phyloP scores from a whole-genome alignment of 2,329 filamentous ascomycete species.

The Fusarium succisae region DNA sequence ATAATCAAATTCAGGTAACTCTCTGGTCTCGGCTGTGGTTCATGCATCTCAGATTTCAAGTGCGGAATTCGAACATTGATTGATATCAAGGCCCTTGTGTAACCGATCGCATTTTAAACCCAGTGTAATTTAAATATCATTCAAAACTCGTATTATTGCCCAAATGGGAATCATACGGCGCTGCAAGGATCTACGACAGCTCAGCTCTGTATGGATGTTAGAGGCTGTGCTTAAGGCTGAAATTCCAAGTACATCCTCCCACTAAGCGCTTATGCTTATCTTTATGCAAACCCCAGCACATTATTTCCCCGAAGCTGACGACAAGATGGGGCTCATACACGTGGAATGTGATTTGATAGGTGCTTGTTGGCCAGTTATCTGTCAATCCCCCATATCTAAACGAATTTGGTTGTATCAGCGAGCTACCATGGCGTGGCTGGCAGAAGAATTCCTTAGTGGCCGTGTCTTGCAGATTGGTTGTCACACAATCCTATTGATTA shows the following conservation, averaged over 20 bases:
- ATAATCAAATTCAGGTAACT: no score
- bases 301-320: background rate
- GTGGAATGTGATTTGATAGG: background rate
- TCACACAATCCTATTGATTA: background rate
- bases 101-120: background rate
- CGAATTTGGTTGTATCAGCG: background rate
- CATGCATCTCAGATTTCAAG: background rate
- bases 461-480: background rate
- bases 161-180: background rate
- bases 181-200: background rate
- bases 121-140: background rate
- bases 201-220: conserved; percentile 1
- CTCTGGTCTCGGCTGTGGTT: background rate
- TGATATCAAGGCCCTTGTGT: background rate
- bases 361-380: background rate
- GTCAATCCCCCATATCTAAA: background rate
- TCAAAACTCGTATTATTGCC: background rate
- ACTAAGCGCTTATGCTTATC: conserved; percentile 1
- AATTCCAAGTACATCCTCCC: background rate
- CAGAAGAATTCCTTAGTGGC: background rate
- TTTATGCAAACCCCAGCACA: background rate
- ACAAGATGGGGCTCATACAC: background rate
- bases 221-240: conserved; percentile 11
- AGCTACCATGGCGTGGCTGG: background rate
- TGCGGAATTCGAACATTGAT: background rate